Evolutionary conservation across 768 basidiomycete genomes (phyloP).

Genomic region (Suillus placidus): DNA sequence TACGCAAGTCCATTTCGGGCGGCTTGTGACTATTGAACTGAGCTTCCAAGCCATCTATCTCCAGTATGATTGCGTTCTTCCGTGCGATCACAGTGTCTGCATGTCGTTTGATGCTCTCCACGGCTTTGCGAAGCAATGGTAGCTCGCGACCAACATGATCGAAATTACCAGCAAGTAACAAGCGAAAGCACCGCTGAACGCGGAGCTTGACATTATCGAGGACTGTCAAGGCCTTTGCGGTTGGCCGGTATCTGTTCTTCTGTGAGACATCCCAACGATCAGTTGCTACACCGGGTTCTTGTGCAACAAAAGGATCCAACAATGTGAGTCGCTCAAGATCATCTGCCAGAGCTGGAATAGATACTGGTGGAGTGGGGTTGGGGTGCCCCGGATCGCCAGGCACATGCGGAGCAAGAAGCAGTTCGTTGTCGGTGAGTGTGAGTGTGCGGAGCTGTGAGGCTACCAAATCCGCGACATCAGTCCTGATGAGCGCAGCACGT

Average conservation of each 20-base stretch:
- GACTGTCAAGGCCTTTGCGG: background rate
- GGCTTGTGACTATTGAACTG: background rate
- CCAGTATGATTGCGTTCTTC: background rate
- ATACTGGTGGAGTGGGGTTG: too few species aligned
- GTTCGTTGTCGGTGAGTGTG: too few species aligned
- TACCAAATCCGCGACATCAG: too few species aligned
- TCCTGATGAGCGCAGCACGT: too few species aligned
- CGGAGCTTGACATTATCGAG: background rate
- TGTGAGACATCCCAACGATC: background rate
- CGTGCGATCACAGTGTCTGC: background rate
- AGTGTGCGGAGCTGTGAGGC: too few species aligned
- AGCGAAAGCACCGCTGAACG: background rate
- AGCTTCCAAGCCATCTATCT: background rate
- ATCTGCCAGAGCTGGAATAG: too few species aligned
- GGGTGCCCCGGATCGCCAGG: too few species aligned
- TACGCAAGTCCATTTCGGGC: background rate
- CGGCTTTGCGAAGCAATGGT: background rate
- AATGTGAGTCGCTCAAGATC: constrained; percentile 7
- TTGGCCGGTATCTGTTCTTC: background rate
- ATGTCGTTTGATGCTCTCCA: background rate
- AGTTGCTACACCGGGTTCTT: too few species aligned
- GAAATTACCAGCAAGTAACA: background rate
- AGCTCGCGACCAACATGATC: background rate
- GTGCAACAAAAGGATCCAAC: background rate
- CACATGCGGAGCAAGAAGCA: too few species aligned